Evolutionary conservation across 73 alveolate species (phyloP).

Genomic region (Breviolum minutum): DNA sequence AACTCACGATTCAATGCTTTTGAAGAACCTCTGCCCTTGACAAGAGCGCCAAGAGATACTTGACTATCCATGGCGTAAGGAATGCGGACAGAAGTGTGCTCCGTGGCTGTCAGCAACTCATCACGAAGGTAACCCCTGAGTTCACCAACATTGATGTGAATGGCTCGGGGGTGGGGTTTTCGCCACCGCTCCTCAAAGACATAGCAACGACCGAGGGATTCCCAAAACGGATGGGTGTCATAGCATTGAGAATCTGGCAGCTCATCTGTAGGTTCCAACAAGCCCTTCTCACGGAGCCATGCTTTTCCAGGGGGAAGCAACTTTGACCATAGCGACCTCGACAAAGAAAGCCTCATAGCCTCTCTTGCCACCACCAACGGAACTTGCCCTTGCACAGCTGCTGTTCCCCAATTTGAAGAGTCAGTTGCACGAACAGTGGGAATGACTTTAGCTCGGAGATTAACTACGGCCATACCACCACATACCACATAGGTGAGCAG

Average conservation of each 20-base stretch:
- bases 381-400: background rate
- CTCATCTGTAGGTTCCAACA: background rate
- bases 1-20: background rate
- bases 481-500: background rate
- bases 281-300: background rate
- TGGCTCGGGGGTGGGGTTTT: background rate
- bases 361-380: background rate
- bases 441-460: background rate
- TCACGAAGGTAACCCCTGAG: background rate
- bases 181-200: background rate
- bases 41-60: background rate
- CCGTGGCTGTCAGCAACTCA: background rate
- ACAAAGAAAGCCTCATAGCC: background rate
- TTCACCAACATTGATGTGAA: background rate
- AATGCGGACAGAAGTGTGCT: background rate
- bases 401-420: background rate
- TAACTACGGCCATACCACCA: background rate
- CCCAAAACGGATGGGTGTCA: constrained; percentile 6
- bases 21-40: background rate
- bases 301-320: constrained; percentile 6
- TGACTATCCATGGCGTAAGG: background rate
- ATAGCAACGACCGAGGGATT: background rate
- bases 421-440: background rate
- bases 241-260: background rate
- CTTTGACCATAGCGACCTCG: background rate